A percentile compares a stretch with the other conserved stretches of the same genome.
Evolutionary conservation across 768 basidiomycete species (phyloP).

Genomic region (Auriscalpium vulgare): DNA sequence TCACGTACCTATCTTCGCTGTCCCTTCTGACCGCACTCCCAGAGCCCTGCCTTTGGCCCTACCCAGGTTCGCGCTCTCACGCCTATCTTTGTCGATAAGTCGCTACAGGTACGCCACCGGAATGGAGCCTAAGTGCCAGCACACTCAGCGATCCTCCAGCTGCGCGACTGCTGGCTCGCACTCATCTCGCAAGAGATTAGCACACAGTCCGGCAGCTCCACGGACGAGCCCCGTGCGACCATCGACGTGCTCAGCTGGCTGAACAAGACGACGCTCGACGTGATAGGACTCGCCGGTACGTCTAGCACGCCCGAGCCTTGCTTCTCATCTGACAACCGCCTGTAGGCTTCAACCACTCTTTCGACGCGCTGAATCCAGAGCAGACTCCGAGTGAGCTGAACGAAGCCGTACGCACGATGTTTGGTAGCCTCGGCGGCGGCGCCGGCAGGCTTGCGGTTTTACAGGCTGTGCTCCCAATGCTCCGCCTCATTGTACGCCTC

Average conservation of each 20-base stretch:
- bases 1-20: neutral
- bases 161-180: constrained; percentile 22
- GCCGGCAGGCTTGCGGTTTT: constrained; percentile 18
- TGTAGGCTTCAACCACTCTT: constrained; percentile 32
- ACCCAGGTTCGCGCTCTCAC: constrained; percentile 1
- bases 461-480: constrained; percentile 26
- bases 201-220: neutral
- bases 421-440: constrained; percentile 7
- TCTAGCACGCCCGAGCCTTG: neutral
- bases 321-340: neutral
- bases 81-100: neutral
- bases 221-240: neutral
- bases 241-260: constrained; percentile 15
- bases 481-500: constrained; percentile 31
- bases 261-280: constrained; percentile 16
- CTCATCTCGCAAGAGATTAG: constrained; percentile 4
- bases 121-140: neutral
- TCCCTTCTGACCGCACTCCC: neutral
- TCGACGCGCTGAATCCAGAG: constrained; percentile 22
- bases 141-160: constrained; percentile 5
- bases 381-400: constrained; percentile 17
- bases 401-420: constrained; percentile 26
- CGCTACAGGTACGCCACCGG: neutral
- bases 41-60: constrained; percentile 4
- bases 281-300: constrained; percentile 19